A percentile compares a stretch with the other conserved stretches of the same genome.
Conservation (phyloP, 768 basidiomycete genomes). For the Chalciporus sphaerocephalus region DNA sequence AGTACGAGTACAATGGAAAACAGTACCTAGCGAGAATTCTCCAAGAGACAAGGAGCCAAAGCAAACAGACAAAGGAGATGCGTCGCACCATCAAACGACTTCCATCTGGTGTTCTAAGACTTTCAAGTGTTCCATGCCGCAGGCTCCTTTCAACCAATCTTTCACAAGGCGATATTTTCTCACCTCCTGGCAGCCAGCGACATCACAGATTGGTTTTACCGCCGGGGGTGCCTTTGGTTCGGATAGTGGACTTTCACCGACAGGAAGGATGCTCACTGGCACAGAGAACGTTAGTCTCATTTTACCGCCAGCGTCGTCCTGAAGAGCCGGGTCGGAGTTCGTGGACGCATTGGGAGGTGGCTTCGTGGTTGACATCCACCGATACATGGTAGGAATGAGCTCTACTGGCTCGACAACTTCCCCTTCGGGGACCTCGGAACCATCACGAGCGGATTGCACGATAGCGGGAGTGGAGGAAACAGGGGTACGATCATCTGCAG, state of each 20-base stretch:
- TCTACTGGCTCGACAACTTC: slow-evolving; percentile 41
- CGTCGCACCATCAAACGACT: background rate
- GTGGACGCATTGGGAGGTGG: slow-evolving; percentile 1
- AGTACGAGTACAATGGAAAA: background rate
- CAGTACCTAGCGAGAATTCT: background rate
- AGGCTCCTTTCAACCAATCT: slow-evolving; percentile 56
- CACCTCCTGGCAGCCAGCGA: slow-evolving; percentile 49
- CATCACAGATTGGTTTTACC: slow-evolving; percentile 41
- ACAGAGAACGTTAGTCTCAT: slow-evolving; percentile 56
- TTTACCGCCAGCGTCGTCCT: slow-evolving; percentile 3
- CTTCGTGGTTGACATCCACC: slow-evolving; percentile 65
- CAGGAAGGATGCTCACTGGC: slow-evolving; percentile 34
- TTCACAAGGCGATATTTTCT: slow-evolving; percentile 65
- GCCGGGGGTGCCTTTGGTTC: slow-evolving; percentile 5
- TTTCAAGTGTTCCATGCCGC: slow-evolving; percentile 64
- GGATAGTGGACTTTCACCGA: slow-evolving; percentile 8
- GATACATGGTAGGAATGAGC: slow-evolving; percentile 53
- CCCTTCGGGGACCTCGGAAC: slow-evolving; percentile 34
- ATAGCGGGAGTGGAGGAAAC: slow-evolving; percentile 27
- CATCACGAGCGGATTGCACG: slow-evolving; percentile 27
- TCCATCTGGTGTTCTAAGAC: slow-evolving; percentile 39
- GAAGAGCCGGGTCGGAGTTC: slow-evolving; percentile 3
- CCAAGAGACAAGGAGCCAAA: background rate
- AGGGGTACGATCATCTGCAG: slow-evolving; percentile 43
- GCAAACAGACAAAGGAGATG: background rate